Percentiles rank a stretch among this genome's conserved stretches.
These are phyloP conservation scores for Chrysoporthe puriensis DNA, from an alignment of 2,329 filamentous ascomycete species.

Conservation along the genomic window DNA sequence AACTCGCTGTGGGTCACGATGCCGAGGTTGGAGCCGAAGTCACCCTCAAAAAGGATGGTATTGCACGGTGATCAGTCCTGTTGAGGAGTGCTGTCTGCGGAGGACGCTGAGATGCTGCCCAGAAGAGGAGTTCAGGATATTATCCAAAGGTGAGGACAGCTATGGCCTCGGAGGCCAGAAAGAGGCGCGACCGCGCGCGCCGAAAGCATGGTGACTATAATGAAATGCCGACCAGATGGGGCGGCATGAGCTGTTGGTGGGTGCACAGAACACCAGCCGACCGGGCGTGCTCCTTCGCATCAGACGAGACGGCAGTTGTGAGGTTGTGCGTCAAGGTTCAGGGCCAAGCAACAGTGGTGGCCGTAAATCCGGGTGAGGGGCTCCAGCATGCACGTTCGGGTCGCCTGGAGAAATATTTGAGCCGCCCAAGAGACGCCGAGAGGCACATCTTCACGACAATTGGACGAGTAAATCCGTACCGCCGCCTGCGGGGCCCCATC, in stretches of 20 bases:
- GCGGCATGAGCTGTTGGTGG: no score
- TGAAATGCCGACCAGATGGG: no score
- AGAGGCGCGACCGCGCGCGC: no score
- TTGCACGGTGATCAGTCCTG: no score
- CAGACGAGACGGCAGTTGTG: constrained; percentile 21
- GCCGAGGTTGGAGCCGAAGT: no score
- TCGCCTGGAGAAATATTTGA: constrained; percentile 15
- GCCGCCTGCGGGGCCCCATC: neutral
- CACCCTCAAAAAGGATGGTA: no score
- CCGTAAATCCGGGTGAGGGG: neutral
- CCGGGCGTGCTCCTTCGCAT: neutral
- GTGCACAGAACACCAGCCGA: no score
- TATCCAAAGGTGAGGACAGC: neutral
- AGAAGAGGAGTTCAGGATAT: neutral
- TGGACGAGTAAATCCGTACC: neutral
- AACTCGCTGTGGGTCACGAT: no score
- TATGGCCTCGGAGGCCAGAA: constrained; percentile 3
- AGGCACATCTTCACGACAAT: neutral
- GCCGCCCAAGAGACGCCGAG: neutral
- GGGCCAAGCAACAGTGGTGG: no score
- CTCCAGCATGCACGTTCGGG: neutral
- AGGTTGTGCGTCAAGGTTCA: neutral
- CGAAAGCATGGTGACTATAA: no score
- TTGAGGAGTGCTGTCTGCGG: neutral
- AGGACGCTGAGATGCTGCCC: no score